Evolutionary conservation across 257 asterid species (phyloP), one percentile per base, ranked within the genome.

Genomic region (Solanum dulcamara): DNA sequence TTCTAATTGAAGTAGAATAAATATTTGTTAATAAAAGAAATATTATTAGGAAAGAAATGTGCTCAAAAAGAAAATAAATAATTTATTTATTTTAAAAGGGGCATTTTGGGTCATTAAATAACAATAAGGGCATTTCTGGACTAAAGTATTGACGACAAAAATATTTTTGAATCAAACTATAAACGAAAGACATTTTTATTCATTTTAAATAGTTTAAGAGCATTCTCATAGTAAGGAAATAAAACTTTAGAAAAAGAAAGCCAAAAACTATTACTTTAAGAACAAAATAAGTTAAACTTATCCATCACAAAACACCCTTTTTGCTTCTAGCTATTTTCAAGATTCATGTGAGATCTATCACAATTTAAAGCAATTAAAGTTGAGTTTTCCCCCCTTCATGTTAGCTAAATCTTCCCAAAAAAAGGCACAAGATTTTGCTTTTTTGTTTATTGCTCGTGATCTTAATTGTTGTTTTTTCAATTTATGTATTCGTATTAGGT

Each of bases 301-400:
- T 8, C 57, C 81, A 42, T 74, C 81, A 64, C 81, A 51, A 68
- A 80, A 66, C 66, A 83, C 81, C 22, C 86, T 75, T 87, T 87
- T 40, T 74, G 18, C 59, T 77, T 77, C 10, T 33, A 46, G 7
- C 26, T 46, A 46, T 46, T 72, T 86, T 81, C 93, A 90, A 86
- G 94, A 90, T 37, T 90, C 94, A 80, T 84, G 95, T 91, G 94
- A 88, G 24, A n/a, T 84, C 81, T 46, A 46, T 77, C 83, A 77
- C 83, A 91, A 88, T 74, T 42, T 86, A 87, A 89, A 86, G 89
- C 46, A n/a, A 83, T 4, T 35, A 14, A 66, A 87, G 86, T 86
- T 66, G 7, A 74, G 87, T 88, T 89, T 59, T 22, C 75, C 74
- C 74, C 71, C 70, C 60, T 33, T 84, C 86, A 87, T 68, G 44